phyloP scores from a whole-genome alignment of 129 eudicot species.

The Erigeron canadensis region DNA sequence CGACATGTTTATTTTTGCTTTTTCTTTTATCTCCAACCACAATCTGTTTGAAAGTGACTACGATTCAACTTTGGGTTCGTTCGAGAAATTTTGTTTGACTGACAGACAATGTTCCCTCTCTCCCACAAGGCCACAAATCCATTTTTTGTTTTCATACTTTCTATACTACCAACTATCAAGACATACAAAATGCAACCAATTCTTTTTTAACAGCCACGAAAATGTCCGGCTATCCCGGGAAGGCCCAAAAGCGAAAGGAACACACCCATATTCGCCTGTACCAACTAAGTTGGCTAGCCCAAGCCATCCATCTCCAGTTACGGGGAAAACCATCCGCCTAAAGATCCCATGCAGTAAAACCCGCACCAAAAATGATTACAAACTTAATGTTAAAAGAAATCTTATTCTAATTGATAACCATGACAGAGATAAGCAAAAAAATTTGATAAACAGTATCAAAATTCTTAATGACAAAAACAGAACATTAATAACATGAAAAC shows the following conservation, averaged over 20 bases:
- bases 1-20: conserved; percentile 26
- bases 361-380: neutral
- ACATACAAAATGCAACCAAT: too few relatives aligned
- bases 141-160: conserved; percentile 12
- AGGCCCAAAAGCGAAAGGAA: too few relatives aligned
- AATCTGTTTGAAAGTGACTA: conserved; percentile 26
- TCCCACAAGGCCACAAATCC: conserved; percentile 8
- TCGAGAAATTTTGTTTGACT: conserved; percentile 30
- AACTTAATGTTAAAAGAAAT: neutral
- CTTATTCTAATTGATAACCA: too few relatives aligned
- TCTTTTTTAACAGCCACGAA: too few relatives aligned
- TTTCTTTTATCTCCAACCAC: conserved; percentile 29
- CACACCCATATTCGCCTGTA: too few relatives aligned
- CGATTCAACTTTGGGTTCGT: conserved; percentile 31
- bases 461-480: neutral
- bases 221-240: too few relatives aligned
- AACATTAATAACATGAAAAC: neutral
- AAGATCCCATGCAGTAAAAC: too few relatives aligned
- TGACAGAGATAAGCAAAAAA: too few relatives aligned
- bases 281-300: too few relatives aligned
- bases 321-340: neutral
- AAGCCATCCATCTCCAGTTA: too few relatives aligned
- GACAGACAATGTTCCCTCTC: neutral
- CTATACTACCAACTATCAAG: neutral
- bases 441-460: too few relatives aligned